These are phyloP conservation scores for Venturia aucupariae DNA, from an alignment of 2,329 filamentous ascomycete genomes.

Conservation along the genomic window DNA sequence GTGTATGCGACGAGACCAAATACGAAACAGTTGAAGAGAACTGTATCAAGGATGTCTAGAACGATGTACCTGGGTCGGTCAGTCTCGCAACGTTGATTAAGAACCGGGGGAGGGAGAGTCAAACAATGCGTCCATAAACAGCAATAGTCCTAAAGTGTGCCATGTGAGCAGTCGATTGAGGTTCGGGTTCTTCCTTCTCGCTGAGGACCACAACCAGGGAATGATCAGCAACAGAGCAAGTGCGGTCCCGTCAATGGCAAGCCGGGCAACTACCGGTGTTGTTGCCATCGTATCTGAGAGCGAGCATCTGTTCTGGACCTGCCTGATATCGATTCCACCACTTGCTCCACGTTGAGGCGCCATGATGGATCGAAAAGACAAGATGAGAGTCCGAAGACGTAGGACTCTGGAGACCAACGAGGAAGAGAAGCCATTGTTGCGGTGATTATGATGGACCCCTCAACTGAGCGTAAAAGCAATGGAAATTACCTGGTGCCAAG, in stretches of 20 bases:
- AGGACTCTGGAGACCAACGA: background rate
- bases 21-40: slow-evolving; percentile 1
- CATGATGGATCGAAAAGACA: background rate
- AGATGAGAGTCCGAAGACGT: background rate
- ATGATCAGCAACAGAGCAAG: slow-evolving; percentile 2
- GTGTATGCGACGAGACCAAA: background rate
- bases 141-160: background rate
- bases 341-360: background rate
- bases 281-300: background rate
- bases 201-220: background rate
- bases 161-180: slow-evolving; percentile 1
- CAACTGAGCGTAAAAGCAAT: background rate
- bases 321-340: background rate
- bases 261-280: background rate
- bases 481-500: background rate
- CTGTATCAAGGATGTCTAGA: background rate
- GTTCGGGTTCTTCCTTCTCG: slow-evolving; percentile 5
- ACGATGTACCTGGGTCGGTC: slow-evolving; percentile 1
- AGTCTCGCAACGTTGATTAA: background rate
- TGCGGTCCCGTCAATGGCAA: background rate
- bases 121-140: slow-evolving; percentile 1
- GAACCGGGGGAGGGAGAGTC: background rate
- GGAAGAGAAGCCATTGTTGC: background rate
- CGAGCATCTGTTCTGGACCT: background rate
- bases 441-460: background rate